phyloP scores from a whole-genome alignment of 1,284 basidiomycete genomes.

The Moesziomyces sp. region DNA sequence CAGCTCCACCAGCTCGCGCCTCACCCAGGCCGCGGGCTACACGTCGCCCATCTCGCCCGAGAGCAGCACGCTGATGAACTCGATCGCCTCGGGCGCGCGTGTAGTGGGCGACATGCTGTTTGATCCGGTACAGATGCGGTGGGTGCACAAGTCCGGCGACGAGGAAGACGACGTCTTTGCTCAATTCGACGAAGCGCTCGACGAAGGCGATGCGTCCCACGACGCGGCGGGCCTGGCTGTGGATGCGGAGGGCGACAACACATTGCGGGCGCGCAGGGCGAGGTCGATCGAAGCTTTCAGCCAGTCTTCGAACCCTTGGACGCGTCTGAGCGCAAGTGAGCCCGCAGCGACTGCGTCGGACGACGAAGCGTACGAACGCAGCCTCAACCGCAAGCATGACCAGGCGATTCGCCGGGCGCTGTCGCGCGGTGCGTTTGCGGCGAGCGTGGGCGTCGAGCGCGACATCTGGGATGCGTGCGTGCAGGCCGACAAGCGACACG shows the following conservation, averaged over 20 bases:
- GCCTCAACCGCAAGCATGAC: slow-evolving; percentile 20
- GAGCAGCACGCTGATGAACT: slow-evolving; percentile 33
- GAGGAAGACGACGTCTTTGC: slow-evolving; percentile 73
- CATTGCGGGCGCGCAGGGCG: slow-evolving; percentile 38
- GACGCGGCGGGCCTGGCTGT: background rate
- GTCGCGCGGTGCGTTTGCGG: slow-evolving; percentile 14
- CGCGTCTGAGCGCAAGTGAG: slow-evolving; percentile 11
- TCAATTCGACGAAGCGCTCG: slow-evolving; percentile 26
- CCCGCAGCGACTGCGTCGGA: slow-evolving; percentile 5
- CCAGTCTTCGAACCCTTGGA: slow-evolving; percentile 20
- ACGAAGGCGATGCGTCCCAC: slow-evolving; percentile 11
- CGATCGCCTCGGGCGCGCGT: slow-evolving; percentile 71
- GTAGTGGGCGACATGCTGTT: slow-evolving; percentile 98
- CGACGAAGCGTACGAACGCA: slow-evolving; percentile 19
- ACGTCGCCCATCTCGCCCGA: slow-evolving; percentile 31
- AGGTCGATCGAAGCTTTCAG: slow-evolving; percentile 30
- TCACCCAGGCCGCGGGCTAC: slow-evolving; percentile 26
- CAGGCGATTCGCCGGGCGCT: slow-evolving; percentile 20
- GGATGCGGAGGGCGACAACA: slow-evolving; percentile 25
- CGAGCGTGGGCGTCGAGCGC: slow-evolving; percentile 40
- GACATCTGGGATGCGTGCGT: slow-evolving; percentile 43
- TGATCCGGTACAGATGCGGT: slow-evolving; percentile 91
- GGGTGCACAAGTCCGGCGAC: slow-evolving; percentile 81
- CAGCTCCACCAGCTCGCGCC: slow-evolving; percentile 37
- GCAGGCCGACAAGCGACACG: slow-evolving; percentile 49